phyloP scores from a whole-genome alignment of 805 yeast genomes.

The Pachysolen tannophilus region DNA sequence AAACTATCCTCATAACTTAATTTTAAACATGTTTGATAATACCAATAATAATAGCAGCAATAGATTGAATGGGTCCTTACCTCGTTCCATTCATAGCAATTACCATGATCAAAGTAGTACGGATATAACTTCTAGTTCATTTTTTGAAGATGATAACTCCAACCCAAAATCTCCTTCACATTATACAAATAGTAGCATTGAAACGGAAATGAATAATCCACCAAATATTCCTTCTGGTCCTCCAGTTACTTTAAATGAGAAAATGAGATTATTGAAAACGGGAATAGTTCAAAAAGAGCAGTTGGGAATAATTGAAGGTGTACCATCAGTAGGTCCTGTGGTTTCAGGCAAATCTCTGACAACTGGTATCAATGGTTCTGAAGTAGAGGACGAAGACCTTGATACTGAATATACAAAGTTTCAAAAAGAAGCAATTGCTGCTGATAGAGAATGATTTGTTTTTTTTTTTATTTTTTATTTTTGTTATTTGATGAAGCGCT shows the following conservation, averaged over 20 bases:
- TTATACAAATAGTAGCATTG: not conserved
- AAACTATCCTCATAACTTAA: slow-evolving; percentile 27
- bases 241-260: slow-evolving; percentile 36
- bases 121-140: too few species aligned
- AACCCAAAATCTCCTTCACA: not conserved
- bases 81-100: too few species aligned
- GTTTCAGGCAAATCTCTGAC: not conserved
- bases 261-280: slow-evolving; percentile 30
- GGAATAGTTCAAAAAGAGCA: slow-evolving; percentile 13
- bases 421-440: slow-evolving; percentile 5
- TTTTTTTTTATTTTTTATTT: too few species aligned
- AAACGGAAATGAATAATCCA: too few species aligned
- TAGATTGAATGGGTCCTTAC: too few species aligned
- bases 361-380: not conserved
- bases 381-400: not conserved
- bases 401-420: slow-evolving; percentile 4
- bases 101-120: not conserved
- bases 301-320: not conserved
- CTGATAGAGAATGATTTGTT: too few species aligned
- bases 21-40: slow-evolving; percentile 24
- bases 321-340: slow-evolving; percentile 9
- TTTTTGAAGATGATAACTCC: not conserved
- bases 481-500: too few species aligned
- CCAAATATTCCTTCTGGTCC: slow-evolving; percentile 24
- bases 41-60: not conserved